Evolutionary conservation across 768 basidiomycete species (phyloP).

Genomic region (Pseudohyphozyma bogoriensis): DNA sequence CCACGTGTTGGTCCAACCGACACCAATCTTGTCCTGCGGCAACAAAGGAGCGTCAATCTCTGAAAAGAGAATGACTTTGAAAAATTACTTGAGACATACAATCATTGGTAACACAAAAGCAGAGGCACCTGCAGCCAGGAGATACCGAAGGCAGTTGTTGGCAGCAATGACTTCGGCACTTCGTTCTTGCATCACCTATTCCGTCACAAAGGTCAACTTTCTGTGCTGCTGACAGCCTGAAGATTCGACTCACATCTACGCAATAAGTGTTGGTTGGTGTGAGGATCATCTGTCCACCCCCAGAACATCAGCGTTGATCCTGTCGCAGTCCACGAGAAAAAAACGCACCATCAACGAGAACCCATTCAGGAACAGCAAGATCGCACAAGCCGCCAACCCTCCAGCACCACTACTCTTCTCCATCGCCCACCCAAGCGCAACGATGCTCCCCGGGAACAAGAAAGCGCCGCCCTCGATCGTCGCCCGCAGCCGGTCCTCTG

Average conservation of each 20-base stretch:
- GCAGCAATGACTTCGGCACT: constrained; percentile 34
- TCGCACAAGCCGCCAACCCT: not conserved
- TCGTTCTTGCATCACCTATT: not conserved
- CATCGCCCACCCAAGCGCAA: constrained; percentile 35
- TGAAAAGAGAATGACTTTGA: not conserved
- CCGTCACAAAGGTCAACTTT: too few species aligned
- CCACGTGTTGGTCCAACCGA: too few species aligned
- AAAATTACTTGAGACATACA: too few species aligned
- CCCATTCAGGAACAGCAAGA: constrained; percentile 9
- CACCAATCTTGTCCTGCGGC: too few species aligned
- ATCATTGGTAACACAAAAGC: constrained; percentile 39
- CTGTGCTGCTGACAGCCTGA: too few species aligned
- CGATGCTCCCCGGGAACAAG: constrained; percentile 33
- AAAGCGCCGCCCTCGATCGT: constrained; percentile 33
- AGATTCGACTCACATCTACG: not conserved
- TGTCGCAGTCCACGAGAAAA: not conserved
- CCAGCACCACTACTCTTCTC: constrained; percentile 10
- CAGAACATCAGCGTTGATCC: not conserved
- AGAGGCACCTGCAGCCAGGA: constrained; percentile 37
- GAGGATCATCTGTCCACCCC: constrained; percentile 1
- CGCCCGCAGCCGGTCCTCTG: constrained; percentile 38
- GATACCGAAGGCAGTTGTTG: constrained; percentile 38
- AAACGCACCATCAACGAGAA: constrained; percentile 10
- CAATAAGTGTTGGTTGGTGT: constrained; percentile 7
- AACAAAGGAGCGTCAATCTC: too few species aligned